Evolutionary conservation across 2,329 filamentous ascomycete species (phyloP).

Genomic region (Epichloe baconii): DNA sequence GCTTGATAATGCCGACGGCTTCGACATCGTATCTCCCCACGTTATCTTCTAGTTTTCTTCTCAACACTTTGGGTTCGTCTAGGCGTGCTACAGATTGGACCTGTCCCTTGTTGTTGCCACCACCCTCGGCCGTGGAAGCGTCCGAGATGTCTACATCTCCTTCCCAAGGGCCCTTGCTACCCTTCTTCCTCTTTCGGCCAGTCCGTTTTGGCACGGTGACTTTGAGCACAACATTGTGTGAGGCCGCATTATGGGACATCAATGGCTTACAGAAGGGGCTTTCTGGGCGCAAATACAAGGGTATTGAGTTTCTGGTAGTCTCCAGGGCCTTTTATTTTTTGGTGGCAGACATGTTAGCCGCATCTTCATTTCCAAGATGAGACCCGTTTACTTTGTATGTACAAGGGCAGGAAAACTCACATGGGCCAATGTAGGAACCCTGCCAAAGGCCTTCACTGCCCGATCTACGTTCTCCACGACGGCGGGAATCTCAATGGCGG

Average conservation of each 20-base stretch:
- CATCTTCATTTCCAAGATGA: background rate
- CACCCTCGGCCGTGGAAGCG: constrained; percentile 3
- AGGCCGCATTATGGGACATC: constrained; percentile 59
- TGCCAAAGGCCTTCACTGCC: constrained; percentile 28
- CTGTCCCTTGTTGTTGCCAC: constrained; percentile 7
- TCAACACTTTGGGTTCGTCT: constrained; percentile 41
- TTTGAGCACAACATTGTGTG: constrained; percentile 77
- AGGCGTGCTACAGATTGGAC: constrained; percentile 32
- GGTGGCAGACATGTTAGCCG: background rate
- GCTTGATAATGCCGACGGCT: constrained; percentile 57
- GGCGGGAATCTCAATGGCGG: constrained; percentile 30
- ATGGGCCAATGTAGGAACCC: constrained; percentile 24
- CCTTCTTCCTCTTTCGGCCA: constrained; percentile 72
- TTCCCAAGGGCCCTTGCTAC: constrained; percentile 53
- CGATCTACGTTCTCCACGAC: constrained; percentile 31
- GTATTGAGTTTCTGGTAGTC: constrained; percentile 37
- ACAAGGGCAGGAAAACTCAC: constrained; percentile 14
- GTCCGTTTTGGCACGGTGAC: constrained; percentile 78
- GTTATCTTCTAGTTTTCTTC: constrained; percentile 59
- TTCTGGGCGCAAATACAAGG: constrained; percentile 66
- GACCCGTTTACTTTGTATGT: background rate
- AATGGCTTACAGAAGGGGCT: constrained; percentile 70
- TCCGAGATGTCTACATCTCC: constrained; percentile 25
- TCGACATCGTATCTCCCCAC: constrained; percentile 52
- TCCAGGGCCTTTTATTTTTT: constrained; percentile 31